phyloP scores from a whole-genome alignment of 169 alveolate genomes.

The Ichthyophthirius multifiliis region DNA sequence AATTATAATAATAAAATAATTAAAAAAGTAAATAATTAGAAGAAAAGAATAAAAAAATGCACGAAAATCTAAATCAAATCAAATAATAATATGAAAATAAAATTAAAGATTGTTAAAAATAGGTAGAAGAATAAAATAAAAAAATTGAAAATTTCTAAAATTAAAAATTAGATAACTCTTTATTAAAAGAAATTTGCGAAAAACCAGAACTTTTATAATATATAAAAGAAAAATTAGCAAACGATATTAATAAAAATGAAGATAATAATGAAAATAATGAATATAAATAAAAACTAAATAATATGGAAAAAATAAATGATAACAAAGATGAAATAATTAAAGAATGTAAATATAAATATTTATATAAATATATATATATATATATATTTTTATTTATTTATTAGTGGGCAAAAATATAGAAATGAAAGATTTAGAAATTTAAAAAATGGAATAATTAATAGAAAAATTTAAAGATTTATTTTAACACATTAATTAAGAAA shows the following conservation, averaged over 20 bases:
- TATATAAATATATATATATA: neutral
- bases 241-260: neutral
- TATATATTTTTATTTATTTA: no score
- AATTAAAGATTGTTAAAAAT: neutral
- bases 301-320: neutral
- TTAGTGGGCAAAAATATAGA: neutral
- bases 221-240: neutral
- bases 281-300: neutral
- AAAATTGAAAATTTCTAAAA: neutral
- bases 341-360: neutral
- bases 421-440: constrained; percentile 7
- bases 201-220: neutral
- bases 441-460: constrained; percentile 16
- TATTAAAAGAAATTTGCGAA: neutral
- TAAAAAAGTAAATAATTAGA: neutral
- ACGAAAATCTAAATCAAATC: neutral
- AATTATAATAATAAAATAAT: neutral
- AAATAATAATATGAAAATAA: neutral
- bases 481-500: constrained; percentile 7
- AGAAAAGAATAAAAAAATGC: neutral
- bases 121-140: neutral
- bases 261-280: neutral
- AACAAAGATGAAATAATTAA: constrained; percentile 10
- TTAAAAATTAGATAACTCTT: neutral
- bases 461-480: constrained; percentile 8